Evolutionary conservation across 495 filamentous ascomycete genomes (phyloP), one percentile per base, ranked within the genome.

Genomic region (Xylaria acuta): DNA sequence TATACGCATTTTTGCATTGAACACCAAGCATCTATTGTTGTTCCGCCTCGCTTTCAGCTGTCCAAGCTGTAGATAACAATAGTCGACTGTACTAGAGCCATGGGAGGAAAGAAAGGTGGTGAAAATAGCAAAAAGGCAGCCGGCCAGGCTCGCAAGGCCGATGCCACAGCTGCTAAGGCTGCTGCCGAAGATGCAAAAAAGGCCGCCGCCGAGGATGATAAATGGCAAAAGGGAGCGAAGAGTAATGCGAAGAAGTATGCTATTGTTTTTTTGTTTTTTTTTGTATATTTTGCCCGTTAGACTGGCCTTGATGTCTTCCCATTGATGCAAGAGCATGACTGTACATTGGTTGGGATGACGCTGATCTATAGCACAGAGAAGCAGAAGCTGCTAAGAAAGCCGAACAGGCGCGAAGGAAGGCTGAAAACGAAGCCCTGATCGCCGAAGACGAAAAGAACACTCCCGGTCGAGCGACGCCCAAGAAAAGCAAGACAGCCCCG

Each of bases 141-240:
- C 2, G 97, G 96, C 74, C 93, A 98, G 77, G 94, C 95, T 69
- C 86, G 94, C 84, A 99, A 99, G 86, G 95, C 96, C 70, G 94
- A 97, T 56, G 89, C 89, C 12, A 95, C 94, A 0, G 90, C 92
- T 3, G 75, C 85, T 59, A 99, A 97, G 81, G 87, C 89, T 45
- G 92, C 92, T 9, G 89, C 76, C 0, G 91, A 91, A 64, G 86
- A 92, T 25, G 81, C 88, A n/a, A 92, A 91, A 82, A 88, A 84
- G 41, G 89, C 88, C 0, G 87, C 84, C 0, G 89, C 81, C 49
- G 97, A 98, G 76, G 91, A 91, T 12, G 85, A 85, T 71, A 85
- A 97, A 73, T 99, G 96, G 96, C 69, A 83, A 3, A 93, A 97
- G 82, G 96, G 96, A 65, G 78, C 92, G 40, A 99, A 98, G 84